phyloP scores from a whole-genome alignment of 163 green algal species.

The Volvox carteri region DNA sequence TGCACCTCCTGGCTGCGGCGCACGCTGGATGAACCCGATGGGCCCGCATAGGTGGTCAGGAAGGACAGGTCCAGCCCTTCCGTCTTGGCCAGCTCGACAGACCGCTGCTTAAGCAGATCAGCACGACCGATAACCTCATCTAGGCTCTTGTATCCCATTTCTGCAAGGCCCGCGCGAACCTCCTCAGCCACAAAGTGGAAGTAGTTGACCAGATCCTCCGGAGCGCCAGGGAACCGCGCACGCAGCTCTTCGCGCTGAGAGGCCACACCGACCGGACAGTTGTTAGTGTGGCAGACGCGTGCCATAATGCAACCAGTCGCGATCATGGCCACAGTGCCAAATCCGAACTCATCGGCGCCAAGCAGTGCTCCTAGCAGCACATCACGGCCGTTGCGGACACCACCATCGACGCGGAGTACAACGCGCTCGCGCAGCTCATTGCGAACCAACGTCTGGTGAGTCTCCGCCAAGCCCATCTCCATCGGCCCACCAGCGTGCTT shows the following conservation, averaged over 20 bases:
- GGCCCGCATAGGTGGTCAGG: constrained; percentile 86
- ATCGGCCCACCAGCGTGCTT: constrained; percentile 98
- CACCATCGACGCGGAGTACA: constrained; percentile 94
- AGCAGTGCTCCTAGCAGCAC: constrained; percentile 93
- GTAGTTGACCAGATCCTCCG: constrained; percentile 98
- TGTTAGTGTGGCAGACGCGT: constrained; percentile 99
- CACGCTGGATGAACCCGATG: constrained; percentile 66
- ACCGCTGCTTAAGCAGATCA: constrained; percentile 84
- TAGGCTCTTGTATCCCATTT: constrained; percentile 88
- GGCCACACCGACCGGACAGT: constrained; percentile 99
- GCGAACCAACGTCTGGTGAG: constrained; percentile 88
- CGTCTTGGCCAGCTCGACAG: constrained; percentile 91
- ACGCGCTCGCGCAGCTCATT: constrained; percentile 98
- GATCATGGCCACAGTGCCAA: constrained; percentile 99
- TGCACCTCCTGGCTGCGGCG: constrained; percentile 83
- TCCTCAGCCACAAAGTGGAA: constrained; percentile 97
- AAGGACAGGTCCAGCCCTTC: constrained; percentile 93
- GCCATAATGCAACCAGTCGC: constrained; percentile 99
- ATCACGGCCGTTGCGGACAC: constrained; percentile 93
- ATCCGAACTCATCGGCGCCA: constrained; percentile 97
- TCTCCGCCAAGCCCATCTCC: constrained; percentile 96
- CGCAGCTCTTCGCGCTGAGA: constrained; percentile 97
- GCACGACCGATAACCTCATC: constrained; percentile 96
- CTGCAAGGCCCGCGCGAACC: constrained; percentile 83
- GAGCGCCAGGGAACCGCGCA: constrained; percentile 95